A percentile compares a stretch with the other conserved stretches of the same genome.
phyloP scores from a whole-genome alignment of 139 green algal genomes.

The Chlorokybus atmophyticus region DNA sequence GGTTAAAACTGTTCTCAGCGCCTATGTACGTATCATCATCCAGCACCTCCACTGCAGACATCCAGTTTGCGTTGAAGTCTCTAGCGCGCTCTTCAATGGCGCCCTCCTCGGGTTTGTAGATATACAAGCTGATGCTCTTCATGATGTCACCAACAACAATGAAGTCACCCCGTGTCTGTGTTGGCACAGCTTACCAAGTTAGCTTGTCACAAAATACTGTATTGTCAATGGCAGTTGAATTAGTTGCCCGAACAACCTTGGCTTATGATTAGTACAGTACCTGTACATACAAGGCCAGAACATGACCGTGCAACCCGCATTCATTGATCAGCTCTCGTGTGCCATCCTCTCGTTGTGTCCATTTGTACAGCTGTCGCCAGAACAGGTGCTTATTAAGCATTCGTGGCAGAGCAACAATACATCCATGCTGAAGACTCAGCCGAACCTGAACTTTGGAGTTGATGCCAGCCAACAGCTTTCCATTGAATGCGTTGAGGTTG shows the following conservation, averaged over 20 bases:
- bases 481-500: slow-evolving; percentile 56
- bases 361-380: slow-evolving; percentile 8
- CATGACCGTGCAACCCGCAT: slow-evolving; percentile 55
- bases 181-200: no score
- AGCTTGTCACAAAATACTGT: neutral
- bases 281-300: slow-evolving; percentile 73
- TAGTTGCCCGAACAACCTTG: neutral
- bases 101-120: slow-evolving; percentile 47
- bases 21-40: slow-evolving; percentile 80
- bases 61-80: slow-evolving; percentile 79
- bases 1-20: slow-evolving; percentile 57
- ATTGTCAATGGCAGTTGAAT: neutral
- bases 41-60: slow-evolving; percentile 65
- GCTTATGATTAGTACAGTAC: no score
- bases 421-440: no score
- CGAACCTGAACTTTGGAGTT: slow-evolving; percentile 79
- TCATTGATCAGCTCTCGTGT: slow-evolving; percentile 52
- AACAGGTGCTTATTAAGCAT: no score
- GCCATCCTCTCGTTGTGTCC: slow-evolving; percentile 24
- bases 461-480: slow-evolving; percentile 69
- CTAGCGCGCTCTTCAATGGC: slow-evolving; percentile 59
- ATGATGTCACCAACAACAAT: slow-evolving; percentile 92
- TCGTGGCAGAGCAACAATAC: no score
- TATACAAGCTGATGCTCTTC: slow-evolving; percentile 73
- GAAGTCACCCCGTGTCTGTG: slow-evolving; percentile 59